Base-by-base conservation (phyloP, 1,284 basidiomycete species). In the Earliella scabrosa region DNA sequence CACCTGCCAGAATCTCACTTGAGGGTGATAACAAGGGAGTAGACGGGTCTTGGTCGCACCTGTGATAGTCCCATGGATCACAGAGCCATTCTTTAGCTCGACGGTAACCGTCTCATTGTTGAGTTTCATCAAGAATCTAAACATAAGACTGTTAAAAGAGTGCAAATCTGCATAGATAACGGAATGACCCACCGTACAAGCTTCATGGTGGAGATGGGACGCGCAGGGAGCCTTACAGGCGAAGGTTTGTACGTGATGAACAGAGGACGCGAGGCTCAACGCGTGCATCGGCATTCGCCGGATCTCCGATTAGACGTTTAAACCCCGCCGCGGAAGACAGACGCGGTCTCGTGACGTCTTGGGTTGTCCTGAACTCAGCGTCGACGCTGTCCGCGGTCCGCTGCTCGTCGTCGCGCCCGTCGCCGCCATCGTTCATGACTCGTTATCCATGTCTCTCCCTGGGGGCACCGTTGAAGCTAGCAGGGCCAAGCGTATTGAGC, bases 101-200 rank as follows among this genome's bases (percentile, higher is more conserved):
- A 99, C 88, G 63, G 95, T 95, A 65, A 98, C 96, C 66, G 95
- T 97, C 84, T 99, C 97, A 75, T 98, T 98, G 85, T 98, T 97
- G 77, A 99, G 80, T 85, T 98, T 99, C 97, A 98, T 98, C 82
- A 98, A 86, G 78, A 98, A 97, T 74, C 95, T 97, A 45, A 27
- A 50, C 31, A 21, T 48, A 32, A 52, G 23, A 23, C 29, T 23
- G 2, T 31, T 46, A 32, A 29, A 20, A 29, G 13, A 4, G 9
- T 24, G 21, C 18, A 14, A 35, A 13, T 2, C 29, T 14, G 21
- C 26, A 34, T 32, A 21, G 21, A 48, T 40, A 45, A 47, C n/a
- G 38, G 21, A 10, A 39, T 34, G n/a, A n/a, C 71, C 65, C 58
- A 80, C 80, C 80, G 77, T 65, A 82, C 80, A 59, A 82, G 79